Evolutionary conservation across 805 yeast species (phyloP), one percentile per base, ranked within the genome.

Genomic region (Starmerella vaccinii): DNA sequence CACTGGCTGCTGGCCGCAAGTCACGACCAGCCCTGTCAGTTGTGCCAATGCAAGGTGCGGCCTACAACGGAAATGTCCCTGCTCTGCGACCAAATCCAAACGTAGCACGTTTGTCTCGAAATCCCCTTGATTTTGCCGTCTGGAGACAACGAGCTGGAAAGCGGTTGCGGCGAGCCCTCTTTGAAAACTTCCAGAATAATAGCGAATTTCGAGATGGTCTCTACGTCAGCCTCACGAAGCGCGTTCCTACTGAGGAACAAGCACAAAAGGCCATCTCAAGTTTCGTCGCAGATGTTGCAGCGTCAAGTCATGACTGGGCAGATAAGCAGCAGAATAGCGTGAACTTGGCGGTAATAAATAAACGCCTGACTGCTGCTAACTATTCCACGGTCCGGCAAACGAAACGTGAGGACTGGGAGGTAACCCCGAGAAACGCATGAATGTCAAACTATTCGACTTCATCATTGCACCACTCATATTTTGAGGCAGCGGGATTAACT

Each of bases 21-120:
- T 55, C 60, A 18, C 53, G 62, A 24, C 62, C 62, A 1, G 54
- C 59, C 2, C 18, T 59, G 23, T 51, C 37, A 4, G 50, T 53
- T 1, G 13, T 54, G 7, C 52, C 49, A 10, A 29, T 47, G 15
- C 24, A 22, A 2, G 59, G 59, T 13, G 37, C 5, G 3, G 46
- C 15, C 13, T 57, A 19, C 39, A 59, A 59, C 35, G 62, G 62
- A 5, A 46, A 41, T 22, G 23, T 12, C 12, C 39, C 50, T 23
- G 32, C 37, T n/a, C 27, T n/a, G 18, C 22, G 19, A 5, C 27
- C 24, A 30, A 37, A 8, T 16, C 22, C 37, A 18, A 10, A 16
- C 21, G 48, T 16, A 22, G 12, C 45, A 4, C 26, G 32, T 27
- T 21, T 18, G 19, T 47, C 48, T 13, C 23, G 39, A 16, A 51